Evolutionary conservation across 23 red algal species (phyloP).

Genomic region (Gracilaria caudata): DNA sequence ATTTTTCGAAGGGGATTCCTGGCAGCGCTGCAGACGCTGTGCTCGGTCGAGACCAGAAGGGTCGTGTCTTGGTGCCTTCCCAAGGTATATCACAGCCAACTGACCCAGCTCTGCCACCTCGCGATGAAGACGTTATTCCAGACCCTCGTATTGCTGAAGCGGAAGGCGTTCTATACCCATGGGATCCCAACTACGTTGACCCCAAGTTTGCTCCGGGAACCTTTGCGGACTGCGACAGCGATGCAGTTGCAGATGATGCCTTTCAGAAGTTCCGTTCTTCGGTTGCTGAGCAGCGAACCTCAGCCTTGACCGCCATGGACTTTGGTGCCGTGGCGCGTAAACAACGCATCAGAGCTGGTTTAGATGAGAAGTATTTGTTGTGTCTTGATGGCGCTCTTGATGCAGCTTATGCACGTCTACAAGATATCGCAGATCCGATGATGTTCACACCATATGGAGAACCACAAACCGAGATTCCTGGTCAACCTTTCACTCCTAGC

Average conservation of each 20-base stretch:
- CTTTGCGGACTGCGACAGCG: slow-evolving; percentile 48
- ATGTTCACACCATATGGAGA: slow-evolving; percentile 53
- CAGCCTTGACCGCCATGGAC: slow-evolving; percentile 46
- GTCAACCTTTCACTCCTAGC: slow-evolving; percentile 23
- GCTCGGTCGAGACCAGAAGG: slow-evolving; percentile 69
- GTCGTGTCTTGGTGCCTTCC: slow-evolving; percentile 57
- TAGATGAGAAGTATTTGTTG: slow-evolving; percentile 63
- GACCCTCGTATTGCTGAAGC: slow-evolving; percentile 80
- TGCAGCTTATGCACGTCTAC: slow-evolving; percentile 38
- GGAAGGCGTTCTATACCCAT: slow-evolving; percentile 58
- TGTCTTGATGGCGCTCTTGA: slow-evolving; percentile 54
- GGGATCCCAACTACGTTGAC: slow-evolving; percentile 68
- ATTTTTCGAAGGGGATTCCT: slow-evolving; percentile 29
- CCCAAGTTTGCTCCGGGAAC: slow-evolving; percentile 57
- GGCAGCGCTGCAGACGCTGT: slow-evolving; percentile 18
- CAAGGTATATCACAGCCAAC: slow-evolving; percentile 53
- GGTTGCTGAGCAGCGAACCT: slow-evolving; percentile 21
- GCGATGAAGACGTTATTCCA: slow-evolving; percentile 13
- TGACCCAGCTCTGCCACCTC: slow-evolving; percentile 23
- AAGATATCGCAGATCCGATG: slow-evolving; percentile 51
- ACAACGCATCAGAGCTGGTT: slow-evolving; percentile 34
- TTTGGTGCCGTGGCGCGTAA: slow-evolving; percentile 40
- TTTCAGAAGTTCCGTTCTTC: slow-evolving; percentile 60
- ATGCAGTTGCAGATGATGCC: slow-evolving; percentile 59
- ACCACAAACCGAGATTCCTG: slow-evolving; percentile 80